Base-by-base conservation (phyloP, 768 basidiomycete genomes). In the Sporobolomyces pararoseus region DNA sequence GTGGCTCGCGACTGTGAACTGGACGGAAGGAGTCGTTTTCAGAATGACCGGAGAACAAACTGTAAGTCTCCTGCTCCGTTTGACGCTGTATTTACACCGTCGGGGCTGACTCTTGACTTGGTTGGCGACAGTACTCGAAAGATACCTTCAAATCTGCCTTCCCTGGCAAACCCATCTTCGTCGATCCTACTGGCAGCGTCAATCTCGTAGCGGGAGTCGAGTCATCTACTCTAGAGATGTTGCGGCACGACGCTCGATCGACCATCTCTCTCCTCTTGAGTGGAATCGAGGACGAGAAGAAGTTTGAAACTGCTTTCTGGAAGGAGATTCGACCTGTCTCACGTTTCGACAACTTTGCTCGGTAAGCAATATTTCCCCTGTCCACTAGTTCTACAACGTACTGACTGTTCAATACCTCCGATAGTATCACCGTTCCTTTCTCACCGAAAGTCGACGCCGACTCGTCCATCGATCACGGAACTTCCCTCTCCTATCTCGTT, bases 141-240 rank as follows among this genome's bases (percentile, higher is more conserved):
- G 65, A 65, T 31, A 78, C 80, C 4, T 78, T 81, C 58, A 55
- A 76, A 35, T 52, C 52, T 7, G 71, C 75, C 16, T 68, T 62
- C 46, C 17, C 54, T 46, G 72, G 55, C 19, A 49, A 82, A 5
- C 83, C 87, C 12, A 83, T 89, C 25, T 86, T 95, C 58, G 88
- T 95, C 1, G 93, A 94, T 75, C 84, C 88, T 1, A 84, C 86
- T 0, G 90, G 91, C 0, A 83, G 83, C 12, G 82, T 88, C 54
- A 98, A 99, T 77, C 76, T 94, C 14, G 79, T 95, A 27, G 85
- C 87, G 0, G 86, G 85, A 13, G 84, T 94, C 35, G 89, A 93
- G 25, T 74, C 85, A 19, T 84, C 88, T 3, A 92, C 91, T 2
- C 81, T 98, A 1, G 85, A 89, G 58, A 80, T 95, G 79, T 23